These are phyloP conservation scores for Aegilops longissima DNA, from an alignment of 176 grass and related monocot genomes.

Conservation along the genomic window DNA sequence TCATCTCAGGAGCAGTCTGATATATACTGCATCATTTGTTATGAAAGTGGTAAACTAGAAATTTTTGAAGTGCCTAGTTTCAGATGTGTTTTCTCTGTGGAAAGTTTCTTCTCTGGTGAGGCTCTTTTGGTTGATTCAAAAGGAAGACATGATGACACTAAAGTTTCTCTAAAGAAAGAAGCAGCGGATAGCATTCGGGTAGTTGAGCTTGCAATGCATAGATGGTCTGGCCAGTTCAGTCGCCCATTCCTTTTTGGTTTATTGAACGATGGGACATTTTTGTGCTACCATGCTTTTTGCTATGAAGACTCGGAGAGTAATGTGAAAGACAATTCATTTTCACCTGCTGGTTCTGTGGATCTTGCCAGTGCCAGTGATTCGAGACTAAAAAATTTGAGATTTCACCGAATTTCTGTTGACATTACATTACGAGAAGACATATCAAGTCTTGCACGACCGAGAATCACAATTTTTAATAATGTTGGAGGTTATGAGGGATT, in stretches of 20 bases:
- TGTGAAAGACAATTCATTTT: constrained; percentile 29
- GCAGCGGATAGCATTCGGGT: constrained; percentile 45
- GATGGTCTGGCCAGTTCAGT: constrained; percentile 77
- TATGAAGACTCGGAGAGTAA: constrained; percentile 57
- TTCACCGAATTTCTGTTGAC: constrained; percentile 68
- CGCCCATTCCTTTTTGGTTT: constrained; percentile 83
- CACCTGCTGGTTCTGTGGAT: constrained; percentile 47
- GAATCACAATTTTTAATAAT: constrained; percentile 84
- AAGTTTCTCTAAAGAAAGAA: constrained; percentile 65
- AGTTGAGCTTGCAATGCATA: constrained; percentile 93
- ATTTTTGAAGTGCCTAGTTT: constrained; percentile 86
- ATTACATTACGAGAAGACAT: constrained; percentile 64
- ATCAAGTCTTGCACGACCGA: constrained; percentile 47
- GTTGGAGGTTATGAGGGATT: constrained; percentile 86
- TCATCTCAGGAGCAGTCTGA: constrained; percentile 66
- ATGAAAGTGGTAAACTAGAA: constrained; percentile 88
- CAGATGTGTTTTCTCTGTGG: constrained; percentile 71
- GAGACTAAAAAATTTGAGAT: constrained; percentile 81
- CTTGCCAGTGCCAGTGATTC: constrained; percentile 40
- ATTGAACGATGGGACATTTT: constrained; percentile 86
- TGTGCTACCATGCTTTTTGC: constrained; percentile 84
- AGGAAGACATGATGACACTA: constrained; percentile 27
- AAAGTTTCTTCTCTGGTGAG: constrained; percentile 72
- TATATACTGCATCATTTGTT: constrained; percentile 86
- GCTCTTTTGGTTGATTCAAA: constrained; percentile 55